phyloP scores from a whole-genome alignment of 805 yeast genomes.

The Ogataea pini region DNA sequence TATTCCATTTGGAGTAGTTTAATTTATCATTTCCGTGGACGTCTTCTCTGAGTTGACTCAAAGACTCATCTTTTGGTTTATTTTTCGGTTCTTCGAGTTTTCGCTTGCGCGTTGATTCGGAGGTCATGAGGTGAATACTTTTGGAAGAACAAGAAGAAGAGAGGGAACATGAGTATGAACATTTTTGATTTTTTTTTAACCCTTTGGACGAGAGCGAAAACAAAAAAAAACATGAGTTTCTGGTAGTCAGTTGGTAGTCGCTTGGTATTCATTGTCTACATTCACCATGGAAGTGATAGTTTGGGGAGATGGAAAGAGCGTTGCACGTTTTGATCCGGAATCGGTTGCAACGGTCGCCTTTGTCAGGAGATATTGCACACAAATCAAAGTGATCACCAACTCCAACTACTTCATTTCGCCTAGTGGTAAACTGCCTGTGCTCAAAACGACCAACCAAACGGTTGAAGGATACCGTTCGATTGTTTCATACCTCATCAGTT shows the following conservation, averaged over 20 bases:
- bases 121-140: not conserved
- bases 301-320: slow-evolving; percentile 48
- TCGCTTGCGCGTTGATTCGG: slow-evolving; percentile 14
- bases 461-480: slow-evolving; percentile 47
- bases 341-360: slow-evolving; percentile 50
- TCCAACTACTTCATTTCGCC: slow-evolving; percentile 58
- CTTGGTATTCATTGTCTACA: not conserved
- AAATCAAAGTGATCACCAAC: slow-evolving; percentile 49
- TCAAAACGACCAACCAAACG: slow-evolving; percentile 27
- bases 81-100: slow-evolving; percentile 7
- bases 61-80: slow-evolving; percentile 29
- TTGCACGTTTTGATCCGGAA: slow-evolving; percentile 53
- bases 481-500: slow-evolving; percentile 30
- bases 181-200: too few species aligned
- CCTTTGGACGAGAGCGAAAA: too few species aligned
- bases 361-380: slow-evolving; percentile 31
- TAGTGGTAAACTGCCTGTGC: slow-evolving; percentile 51
- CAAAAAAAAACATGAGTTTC: not conserved
- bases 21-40: slow-evolving; percentile 49
- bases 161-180: not conserved
- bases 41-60: slow-evolving; percentile 59
- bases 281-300: slow-evolving; percentile 22
- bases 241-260: not conserved
- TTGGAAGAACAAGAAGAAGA: not conserved
- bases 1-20: slow-evolving; percentile 57